Base-by-base conservation (phyloP, 441 rosid species). In the Metrosideros polymorpha region DNA sequence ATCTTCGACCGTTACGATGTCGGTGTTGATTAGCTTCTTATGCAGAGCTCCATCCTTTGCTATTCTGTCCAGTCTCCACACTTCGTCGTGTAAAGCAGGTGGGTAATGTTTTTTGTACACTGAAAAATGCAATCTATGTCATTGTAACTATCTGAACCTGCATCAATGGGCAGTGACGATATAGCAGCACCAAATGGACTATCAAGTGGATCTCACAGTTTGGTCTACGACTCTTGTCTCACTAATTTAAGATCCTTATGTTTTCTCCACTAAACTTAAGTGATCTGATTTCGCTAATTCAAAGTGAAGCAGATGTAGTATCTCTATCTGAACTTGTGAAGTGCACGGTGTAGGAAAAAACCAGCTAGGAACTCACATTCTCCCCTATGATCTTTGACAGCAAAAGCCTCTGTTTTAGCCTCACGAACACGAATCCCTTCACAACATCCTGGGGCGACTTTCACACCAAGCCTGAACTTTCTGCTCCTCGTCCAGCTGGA, bases 81-180 rank as follows among this genome's bases (percentile, higher is more conserved):
- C 86, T 25, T 87, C 88, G 22, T 87, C 88, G 30, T 71, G 56
- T 12, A 84, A 57, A n/a, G 77, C 83, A 10, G 88, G 88, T 18
- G 88, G 88, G 56, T 87, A 87, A 43, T 87, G 88, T 76, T 87
- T 87, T 83, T 87, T 83, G n/a, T 87, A 87, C 71, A 83, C 88
- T 87, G 86, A 39, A 71, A 53, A 86, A 14, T 29, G 49, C 59
- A 83, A 55, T 45, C 61, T 17, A 51, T 50, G 84, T 52, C 79
- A 71, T 71, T 22, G 9, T 39, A 10, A 19, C n/a, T 71, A 71
- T 22, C 47, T 71, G 47, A 71, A 71, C 47, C 79, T 39, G 47
- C 79, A 71, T 71, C 79, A 5, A 39, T 10, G n/a, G 24, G 79
- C 49, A 71, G 42, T 5, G 3, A 39, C n/a, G 14, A 39, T 39